Evolutionary conservation across 2,329 filamentous ascomycete genomes (phyloP).

Genomic region (Fusarium transvaalense): DNA sequence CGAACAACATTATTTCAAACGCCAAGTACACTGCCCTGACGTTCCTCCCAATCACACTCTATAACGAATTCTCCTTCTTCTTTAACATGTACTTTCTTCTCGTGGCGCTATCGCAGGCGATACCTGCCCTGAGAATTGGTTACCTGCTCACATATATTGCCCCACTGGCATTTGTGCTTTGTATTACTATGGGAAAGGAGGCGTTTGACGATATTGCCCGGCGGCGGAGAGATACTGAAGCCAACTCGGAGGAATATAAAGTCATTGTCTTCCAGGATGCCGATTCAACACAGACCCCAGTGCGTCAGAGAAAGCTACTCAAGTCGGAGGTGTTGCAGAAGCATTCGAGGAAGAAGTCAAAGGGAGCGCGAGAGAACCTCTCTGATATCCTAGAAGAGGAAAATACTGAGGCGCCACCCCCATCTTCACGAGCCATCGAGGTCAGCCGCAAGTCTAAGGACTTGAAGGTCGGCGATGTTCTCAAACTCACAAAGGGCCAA

Average conservation of each 20-base stretch:
- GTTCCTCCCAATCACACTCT: constrained; percentile 92
- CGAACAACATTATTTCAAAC: constrained; percentile 92
- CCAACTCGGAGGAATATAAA: constrained; percentile 90
- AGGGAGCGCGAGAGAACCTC: constrained; percentile 55
- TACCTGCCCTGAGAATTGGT: constrained; percentile 89
- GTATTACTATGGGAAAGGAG: constrained; percentile 95
- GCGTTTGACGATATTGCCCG: constrained; percentile 92
- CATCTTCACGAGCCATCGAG: constrained; percentile 70
- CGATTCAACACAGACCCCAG: constrained; percentile 54
- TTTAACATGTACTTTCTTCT: constrained; percentile 99
- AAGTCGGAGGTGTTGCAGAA: constrained; percentile 58
- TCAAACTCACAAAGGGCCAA: constrained; percentile 92
- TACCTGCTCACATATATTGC: constrained; percentile 96
- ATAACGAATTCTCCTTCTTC: constrained; percentile 99
- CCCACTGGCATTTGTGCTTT: constrained; percentile 89
- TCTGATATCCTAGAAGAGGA: constrained; percentile 79
- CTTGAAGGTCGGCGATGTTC: constrained; percentile 93
- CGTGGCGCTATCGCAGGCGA: constrained; percentile 92
- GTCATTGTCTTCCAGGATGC: constrained; percentile 79
- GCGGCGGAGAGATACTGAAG: constrained; percentile 88
- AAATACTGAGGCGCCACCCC: constrained; percentile 54
- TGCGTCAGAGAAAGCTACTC: constrained; percentile 55
- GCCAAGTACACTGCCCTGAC: constrained; percentile 97
- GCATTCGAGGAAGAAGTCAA: constrained; percentile 50
- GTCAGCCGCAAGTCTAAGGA: constrained; percentile 85